Conservation (phyloP, 2,329 filamentous ascomycete species). For the Gaeumannomyces sp. region DNA sequence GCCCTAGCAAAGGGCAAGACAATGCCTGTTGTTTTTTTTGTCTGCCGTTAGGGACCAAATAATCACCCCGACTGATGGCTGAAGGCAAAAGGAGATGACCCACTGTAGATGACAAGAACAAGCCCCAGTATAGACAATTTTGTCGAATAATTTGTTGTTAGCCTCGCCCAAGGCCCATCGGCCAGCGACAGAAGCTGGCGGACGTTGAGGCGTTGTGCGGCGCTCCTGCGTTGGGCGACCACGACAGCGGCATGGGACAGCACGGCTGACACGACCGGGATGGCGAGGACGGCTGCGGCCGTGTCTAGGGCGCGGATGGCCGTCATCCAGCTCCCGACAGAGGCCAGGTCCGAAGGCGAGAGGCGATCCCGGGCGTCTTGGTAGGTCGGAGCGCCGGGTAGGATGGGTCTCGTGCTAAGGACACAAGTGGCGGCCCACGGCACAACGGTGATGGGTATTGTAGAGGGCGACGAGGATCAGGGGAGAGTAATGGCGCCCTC, state of each 20-base stretch:
- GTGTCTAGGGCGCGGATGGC: conserved; percentile 8
- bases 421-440: conserved; percentile 6
- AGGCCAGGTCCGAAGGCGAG: conserved; percentile 1
- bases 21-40: background rate
- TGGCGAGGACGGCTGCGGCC: conserved; percentile 12
- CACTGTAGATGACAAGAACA: background rate
- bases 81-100: background rate
- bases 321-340: conserved; percentile 5
- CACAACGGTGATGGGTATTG: background rate
- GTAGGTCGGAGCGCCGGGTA: background rate
- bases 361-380: conserved; percentile 1
- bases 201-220: conserved; percentile 6
- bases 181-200: conserved; percentile 11
- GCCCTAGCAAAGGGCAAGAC: background rate
- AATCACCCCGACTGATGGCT: background rate
- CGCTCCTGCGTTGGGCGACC: conserved; percentile 8
- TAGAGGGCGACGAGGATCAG: background rate
- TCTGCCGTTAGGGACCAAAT: background rate
- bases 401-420: conserved; percentile 1
- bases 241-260: conserved; percentile 12
- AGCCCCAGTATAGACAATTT: background rate
- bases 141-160: background rate
- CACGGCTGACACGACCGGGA: conserved; percentile 13
- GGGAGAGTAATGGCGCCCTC: background rate
- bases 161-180: conserved; percentile 8